phyloP scores from a whole-genome alignment of 768 basidiomycete species.

The Lactarius hatsudake region DNA sequence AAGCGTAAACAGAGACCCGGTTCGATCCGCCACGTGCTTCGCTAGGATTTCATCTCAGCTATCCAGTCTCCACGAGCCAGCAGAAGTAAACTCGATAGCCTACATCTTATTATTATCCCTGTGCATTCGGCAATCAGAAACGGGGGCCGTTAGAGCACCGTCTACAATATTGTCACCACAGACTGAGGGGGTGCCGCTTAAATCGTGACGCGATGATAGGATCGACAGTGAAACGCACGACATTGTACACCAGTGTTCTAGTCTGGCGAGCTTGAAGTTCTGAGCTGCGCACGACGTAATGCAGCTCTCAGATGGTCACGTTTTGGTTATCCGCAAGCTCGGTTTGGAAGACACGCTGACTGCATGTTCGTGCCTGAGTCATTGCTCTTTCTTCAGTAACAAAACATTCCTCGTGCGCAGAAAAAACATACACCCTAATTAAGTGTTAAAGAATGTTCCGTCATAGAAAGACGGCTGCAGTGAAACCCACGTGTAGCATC shows the following conservation, averaged over 20 bases:
- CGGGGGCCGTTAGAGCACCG: conserved; percentile 51
- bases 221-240: conserved; percentile 38
- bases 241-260: conserved; percentile 58
- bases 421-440: conserved; percentile 45
- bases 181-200: conserved; percentile 38
- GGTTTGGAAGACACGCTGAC: conserved; percentile 55
- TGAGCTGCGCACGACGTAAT: conserved; percentile 52
- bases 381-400: not conserved
- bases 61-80: not conserved
- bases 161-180: conserved; percentile 67
- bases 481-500: conserved; percentile 56
- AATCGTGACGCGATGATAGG: not conserved
- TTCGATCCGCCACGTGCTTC: conserved; percentile 73
- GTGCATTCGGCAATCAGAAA: conserved; percentile 62
- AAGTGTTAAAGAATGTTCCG: conserved; percentile 34
- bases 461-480: not conserved
- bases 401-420: not conserved
- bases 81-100: conserved; percentile 28
- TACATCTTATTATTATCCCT: conserved; percentile 69
- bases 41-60: conserved; percentile 34
- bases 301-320: conserved; percentile 62
- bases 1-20: conserved; percentile 66
- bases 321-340: conserved; percentile 39
- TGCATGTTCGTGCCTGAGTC: conserved; percentile 51
- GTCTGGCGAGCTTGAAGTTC: conserved; percentile 64